Evolutionary conservation across 2,329 filamentous ascomycete genomes (phyloP).

Genomic region (Fusarium lyarnte): DNA sequence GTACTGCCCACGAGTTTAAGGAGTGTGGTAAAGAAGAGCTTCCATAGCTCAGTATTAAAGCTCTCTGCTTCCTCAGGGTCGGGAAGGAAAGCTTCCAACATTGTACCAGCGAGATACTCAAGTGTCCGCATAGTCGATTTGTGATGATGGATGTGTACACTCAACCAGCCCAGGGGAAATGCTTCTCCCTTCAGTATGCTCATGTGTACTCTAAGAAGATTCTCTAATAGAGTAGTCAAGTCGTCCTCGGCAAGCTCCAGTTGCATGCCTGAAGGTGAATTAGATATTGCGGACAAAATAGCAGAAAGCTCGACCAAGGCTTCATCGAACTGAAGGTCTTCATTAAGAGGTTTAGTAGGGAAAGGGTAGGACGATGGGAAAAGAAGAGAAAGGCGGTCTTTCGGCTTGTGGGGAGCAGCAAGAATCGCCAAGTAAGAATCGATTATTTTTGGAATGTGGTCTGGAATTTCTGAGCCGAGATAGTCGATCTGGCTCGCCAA

Average conservation of each 20-base stretch:
- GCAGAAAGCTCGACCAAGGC: constrained; percentile 88
- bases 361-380: constrained; percentile 95
- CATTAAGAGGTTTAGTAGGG: constrained; percentile 73
- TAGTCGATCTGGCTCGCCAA: constrained; percentile 85
- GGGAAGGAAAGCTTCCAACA: constrained; percentile 86
- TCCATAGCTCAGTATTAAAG: constrained; percentile 95
- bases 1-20: constrained; percentile 90
- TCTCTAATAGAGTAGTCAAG: constrained; percentile 77
- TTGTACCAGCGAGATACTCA: constrained; percentile 80
- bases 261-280: constrained; percentile 74
- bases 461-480: constrained; percentile 82
- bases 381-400: constrained; percentile 80
- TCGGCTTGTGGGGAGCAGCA: constrained; percentile 60
- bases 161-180: constrained; percentile 90
- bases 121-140: constrained; percentile 88
- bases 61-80: constrained; percentile 89
- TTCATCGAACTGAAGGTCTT: constrained; percentile 78
- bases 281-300: constrained; percentile 83
- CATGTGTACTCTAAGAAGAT: constrained; percentile 84
- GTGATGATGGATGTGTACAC: constrained; percentile 91
- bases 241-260: constrained; percentile 80
- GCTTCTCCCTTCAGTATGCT: constrained; percentile 90
- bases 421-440: constrained; percentile 87
- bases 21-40: constrained; percentile 88
- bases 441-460: constrained; percentile 90